Conservation (phyloP, 139 green algal species). For the Micractinium sp. region DNA sequence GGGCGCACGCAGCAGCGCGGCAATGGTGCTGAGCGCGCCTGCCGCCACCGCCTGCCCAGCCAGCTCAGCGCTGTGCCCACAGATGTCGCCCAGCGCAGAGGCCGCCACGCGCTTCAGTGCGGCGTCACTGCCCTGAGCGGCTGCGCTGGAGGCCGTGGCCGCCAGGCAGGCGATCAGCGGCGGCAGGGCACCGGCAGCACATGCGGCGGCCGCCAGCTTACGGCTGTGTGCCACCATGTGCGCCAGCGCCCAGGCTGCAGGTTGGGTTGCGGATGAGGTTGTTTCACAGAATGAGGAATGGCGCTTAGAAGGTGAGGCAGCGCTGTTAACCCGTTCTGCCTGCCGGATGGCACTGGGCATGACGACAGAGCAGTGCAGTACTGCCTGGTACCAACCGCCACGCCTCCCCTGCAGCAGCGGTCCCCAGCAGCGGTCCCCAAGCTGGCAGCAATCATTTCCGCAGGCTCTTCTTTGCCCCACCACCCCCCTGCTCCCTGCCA, state of each 20-base stretch:
- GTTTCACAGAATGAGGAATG: neutral
- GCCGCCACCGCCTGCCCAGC: neutral
- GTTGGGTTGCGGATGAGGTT: neutral
- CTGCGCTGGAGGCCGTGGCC: neutral
- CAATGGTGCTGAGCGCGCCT: neutral
- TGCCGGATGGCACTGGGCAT: neutral
- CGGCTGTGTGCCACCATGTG: neutral
- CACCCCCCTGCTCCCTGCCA: too few relatives aligned
- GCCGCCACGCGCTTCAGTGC: slow-evolving; percentile 14
- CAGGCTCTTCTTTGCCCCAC: neutral
- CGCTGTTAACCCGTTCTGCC: neutral
- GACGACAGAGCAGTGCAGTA: neutral
- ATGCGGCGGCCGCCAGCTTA: neutral
- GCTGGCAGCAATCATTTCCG: too few relatives aligned
- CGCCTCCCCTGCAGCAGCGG: too few relatives aligned
- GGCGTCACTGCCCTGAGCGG: neutral
- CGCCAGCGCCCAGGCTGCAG: slow-evolving; percentile 34
- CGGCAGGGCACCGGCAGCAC: neutral
- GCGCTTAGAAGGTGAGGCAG: neutral
- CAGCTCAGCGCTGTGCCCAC: neutral
- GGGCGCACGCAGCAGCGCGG: neutral
- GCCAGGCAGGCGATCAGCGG: slow-evolving; percentile 33
- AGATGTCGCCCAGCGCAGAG: slow-evolving; percentile 17
- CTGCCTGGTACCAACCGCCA: too few relatives aligned
- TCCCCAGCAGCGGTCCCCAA: too few relatives aligned